Base-by-base conservation (phyloP, 441 rosid genomes). In the Gossypium davidsonii region DNA sequence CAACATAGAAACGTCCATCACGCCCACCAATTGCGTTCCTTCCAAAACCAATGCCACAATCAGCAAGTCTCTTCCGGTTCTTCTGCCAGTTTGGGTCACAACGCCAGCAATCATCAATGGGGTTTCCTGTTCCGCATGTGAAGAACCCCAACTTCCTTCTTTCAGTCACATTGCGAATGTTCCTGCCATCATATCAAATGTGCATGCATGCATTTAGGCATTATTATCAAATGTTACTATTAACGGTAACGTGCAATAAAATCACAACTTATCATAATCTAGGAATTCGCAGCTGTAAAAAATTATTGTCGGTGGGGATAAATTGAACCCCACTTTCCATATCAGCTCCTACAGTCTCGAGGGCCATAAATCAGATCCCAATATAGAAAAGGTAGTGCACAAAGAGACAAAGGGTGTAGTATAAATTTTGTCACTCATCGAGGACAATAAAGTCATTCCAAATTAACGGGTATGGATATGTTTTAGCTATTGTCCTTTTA, bases 1-100 rank as follows among this genome's bases (percentile, higher is more conserved):
- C 96, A 25, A 89, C 91, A 57, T 93, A 93, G 84, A 83, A 85
- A 37, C 88, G 88, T 4, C 98, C 98, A 21, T 93, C 94, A 14
- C 96, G 90, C n/a, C 98, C 98, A 1, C 98, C 98, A 3, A 93
- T 76, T 1, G 98, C 98, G 56, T 91, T 90, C 68, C 98, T 84
- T 12, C 98, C 98, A 2, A 93, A 93, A 49, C 98, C 98, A 64
- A 93, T 91, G 9, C 97, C 91, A 63, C 98, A 93, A 53, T 93
- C 93, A 1, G 97, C 97, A 3, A 93, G 84, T 55, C 87, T 91
- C 84, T 91, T 93, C 74, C 98, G 91, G 88, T 93, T 90, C 46
- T 85, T 87, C 31, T 86, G 90, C 98, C 98, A 93, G 70, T 85
- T 82, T 61, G 84, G 85, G 73, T 91, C 96, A 66, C 97, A 91